Conservation (phyloP, 2,329 filamentous ascomycete species). For the Falciphora oryzae region DNA sequence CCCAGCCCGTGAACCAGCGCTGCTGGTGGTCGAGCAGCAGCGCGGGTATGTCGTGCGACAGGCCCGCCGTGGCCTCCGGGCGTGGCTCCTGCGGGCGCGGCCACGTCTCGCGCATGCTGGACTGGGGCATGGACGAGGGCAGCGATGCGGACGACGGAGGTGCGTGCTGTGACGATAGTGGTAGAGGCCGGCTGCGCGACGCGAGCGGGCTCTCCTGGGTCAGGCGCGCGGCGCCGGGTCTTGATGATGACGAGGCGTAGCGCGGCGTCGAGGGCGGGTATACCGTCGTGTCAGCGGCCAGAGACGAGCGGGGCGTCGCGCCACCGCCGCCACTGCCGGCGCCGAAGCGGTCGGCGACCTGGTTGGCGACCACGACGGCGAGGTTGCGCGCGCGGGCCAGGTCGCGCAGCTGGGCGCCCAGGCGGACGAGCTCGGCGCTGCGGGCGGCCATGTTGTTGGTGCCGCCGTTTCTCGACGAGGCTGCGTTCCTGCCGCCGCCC, state of each 20-base stretch:
- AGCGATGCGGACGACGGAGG: slow-evolving; percentile 32
- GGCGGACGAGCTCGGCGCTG: slow-evolving; percentile 67
- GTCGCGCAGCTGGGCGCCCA: slow-evolving; percentile 69
- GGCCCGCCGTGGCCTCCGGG: slow-evolving; percentile 12
- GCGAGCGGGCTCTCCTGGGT: slow-evolving; percentile 46
- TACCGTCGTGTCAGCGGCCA: slow-evolving; percentile 15
- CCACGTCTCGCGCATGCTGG: slow-evolving; percentile 13
- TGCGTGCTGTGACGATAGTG: slow-evolving; percentile 35
- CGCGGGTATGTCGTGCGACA: slow-evolving; percentile 35
- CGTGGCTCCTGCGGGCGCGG: slow-evolving; percentile 21
- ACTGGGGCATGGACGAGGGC: slow-evolving; percentile 28
- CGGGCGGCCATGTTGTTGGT: slow-evolving; percentile 64
- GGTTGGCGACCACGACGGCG: slow-evolving; percentile 88
- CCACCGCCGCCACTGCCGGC: slow-evolving; percentile 11
- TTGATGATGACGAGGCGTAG: neutral
- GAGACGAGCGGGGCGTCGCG: slow-evolving; percentile 10
- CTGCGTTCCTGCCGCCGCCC: no score
- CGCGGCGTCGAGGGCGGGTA: neutral
- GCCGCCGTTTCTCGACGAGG: no score
- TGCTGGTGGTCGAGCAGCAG: slow-evolving; percentile 84
- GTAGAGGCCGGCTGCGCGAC: slow-evolving; percentile 32
- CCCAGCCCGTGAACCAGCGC: slow-evolving; percentile 94
- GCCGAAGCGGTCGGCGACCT: slow-evolving; percentile 83
- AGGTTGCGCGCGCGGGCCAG: slow-evolving; percentile 70
- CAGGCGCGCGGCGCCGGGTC: slow-evolving; percentile 14